Base-by-base conservation (phyloP, 2,329 filamentous ascomycete genomes). In the Cladophialophora carrionii region DNA sequence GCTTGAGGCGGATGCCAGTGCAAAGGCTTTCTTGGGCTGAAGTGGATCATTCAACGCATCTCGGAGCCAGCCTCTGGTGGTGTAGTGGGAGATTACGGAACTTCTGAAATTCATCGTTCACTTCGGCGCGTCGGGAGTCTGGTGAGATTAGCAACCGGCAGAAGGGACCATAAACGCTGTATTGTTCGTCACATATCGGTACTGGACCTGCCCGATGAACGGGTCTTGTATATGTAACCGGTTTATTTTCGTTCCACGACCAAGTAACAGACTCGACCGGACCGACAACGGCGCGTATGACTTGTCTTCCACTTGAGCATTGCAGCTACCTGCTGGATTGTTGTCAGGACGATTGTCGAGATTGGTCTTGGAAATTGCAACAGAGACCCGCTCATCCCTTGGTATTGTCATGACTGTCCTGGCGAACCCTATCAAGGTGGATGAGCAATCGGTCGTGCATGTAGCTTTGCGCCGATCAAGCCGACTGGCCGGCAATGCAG, bases 1-100 rank as follows among this genome's bases (percentile, higher is more conserved):
- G 34, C 66, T 64, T 34, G 65, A 70, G 49, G 65, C 59, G 22
- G 64, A 69, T 41, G 7, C 62, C 24, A 63, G 58, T 29, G 63
- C 58, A 22, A 63, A 63, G 31, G 9, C 48, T 3, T 67, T 67
- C 48, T 49, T 68, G 32, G n/a, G 22, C 51, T 67, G 55, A 64
- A 43, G 12, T 64, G 24, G 10, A 51, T 5, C 12, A 14, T 14
- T 51, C 14, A n/a, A 14, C 37, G 17, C 37, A 41, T n/a, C 37
- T 17, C 37, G 1, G 2, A 43, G 5, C 17, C 37, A 43, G 17
- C n/a, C 37, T n/a, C 37, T 43, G 37, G 37, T 8, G 37, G 14
- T 43, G 37, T 43, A 6, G 48, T 5, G 48, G 22, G 10, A 20
- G 24, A 49, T 10, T 7, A 26, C 8, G 2, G 20, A 49, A 1